Percentiles rank a stretch among this genome's conserved stretches.
Conservation (phyloP, 129 eudicot genomes). For the Flaveria robusta region DNA sequence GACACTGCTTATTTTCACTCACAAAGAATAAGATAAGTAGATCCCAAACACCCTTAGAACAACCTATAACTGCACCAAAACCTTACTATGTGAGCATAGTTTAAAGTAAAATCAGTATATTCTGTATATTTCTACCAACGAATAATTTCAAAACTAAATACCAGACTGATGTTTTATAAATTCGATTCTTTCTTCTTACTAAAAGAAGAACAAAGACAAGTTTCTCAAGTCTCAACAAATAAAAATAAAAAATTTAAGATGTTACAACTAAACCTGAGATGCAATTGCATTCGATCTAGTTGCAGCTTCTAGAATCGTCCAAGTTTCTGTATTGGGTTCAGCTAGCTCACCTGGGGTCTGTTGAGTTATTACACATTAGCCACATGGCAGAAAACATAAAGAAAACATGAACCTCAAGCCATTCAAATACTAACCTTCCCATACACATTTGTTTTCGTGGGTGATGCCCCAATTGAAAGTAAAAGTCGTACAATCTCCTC, state of each 20-base stretch:
- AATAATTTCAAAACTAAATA: not conserved
- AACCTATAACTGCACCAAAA: too few species aligned
- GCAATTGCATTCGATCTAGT: constrained; percentile 24
- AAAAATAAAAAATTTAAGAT: constrained; percentile 19
- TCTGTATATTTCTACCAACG: not conserved
- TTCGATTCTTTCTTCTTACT: not conserved
- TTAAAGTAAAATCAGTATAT: too few species aligned
- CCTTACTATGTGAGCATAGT: not conserved
- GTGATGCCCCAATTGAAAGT: constrained; percentile 74
- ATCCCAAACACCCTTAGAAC: too few species aligned
- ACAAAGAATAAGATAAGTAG: too few species aligned
- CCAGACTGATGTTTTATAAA: not conserved
- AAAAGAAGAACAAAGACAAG: not conserved
- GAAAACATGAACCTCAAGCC: not conserved
- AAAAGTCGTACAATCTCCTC: constrained; percentile 55
- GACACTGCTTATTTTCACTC: too few species aligned
- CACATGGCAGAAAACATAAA: not conserved
- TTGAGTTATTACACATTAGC: constrained; percentile 22
- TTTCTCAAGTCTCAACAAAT: constrained; percentile 5
- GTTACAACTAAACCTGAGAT: constrained; percentile 3
- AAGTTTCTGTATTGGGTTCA: constrained; percentile 62
- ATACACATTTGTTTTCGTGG: constrained; percentile 55
- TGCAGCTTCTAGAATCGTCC: constrained; percentile 57
- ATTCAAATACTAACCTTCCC: constrained; percentile 60
- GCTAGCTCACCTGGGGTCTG: constrained; percentile 78